These are phyloP conservation scores for Diplocarpon rosae DNA, from an alignment of 2,329 filamentous ascomycete species.

Conservation along the genomic window DNA sequence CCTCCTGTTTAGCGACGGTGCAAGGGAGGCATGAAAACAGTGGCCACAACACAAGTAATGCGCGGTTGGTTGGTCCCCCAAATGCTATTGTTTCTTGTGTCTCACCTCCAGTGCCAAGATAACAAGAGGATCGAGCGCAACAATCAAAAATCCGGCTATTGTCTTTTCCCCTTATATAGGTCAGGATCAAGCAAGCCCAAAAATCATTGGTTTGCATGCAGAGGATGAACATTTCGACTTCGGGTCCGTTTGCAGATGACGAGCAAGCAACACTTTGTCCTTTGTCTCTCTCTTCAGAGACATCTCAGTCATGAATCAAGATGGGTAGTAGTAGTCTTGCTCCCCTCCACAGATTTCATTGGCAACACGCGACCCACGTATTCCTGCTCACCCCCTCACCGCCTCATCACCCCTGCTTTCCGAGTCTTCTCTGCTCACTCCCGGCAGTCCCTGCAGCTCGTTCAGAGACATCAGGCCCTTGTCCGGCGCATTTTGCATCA, in stretches of 20 bases:
- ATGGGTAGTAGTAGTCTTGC: slow-evolving; percentile 10
- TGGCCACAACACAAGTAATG: too few relatives aligned
- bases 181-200: slow-evolving; percentile 1
- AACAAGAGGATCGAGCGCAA: too few relatives aligned
- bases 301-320: slow-evolving; percentile 15
- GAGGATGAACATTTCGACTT: slow-evolving; percentile 1
- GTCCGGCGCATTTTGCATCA: slow-evolving; percentile 26
- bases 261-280: slow-evolving; percentile 4
- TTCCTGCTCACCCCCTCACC: slow-evolving; percentile 19
- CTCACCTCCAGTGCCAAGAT: too few relatives aligned
- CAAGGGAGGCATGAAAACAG: too few relatives aligned
- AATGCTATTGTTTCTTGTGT: too few relatives aligned
- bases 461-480: slow-evolving; percentile 20
- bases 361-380: slow-evolving; percentile 28
- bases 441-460: slow-evolving; percentile 25
- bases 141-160: background rate
- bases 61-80: too few relatives aligned
- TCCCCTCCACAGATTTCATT: slow-evolving; percentile 19
- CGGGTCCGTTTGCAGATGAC: background rate
- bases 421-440: slow-evolving; percentile 16
- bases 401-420: slow-evolving; percentile 13
- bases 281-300: slow-evolving; percentile 6
- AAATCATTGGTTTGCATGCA: too few relatives aligned
- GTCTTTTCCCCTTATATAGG: background rate
- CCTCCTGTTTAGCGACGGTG: too few relatives aligned